phyloP scores from a whole-genome alignment of 768 basidiomycete species.

The Tylopilus vinaceipallidus region DNA sequence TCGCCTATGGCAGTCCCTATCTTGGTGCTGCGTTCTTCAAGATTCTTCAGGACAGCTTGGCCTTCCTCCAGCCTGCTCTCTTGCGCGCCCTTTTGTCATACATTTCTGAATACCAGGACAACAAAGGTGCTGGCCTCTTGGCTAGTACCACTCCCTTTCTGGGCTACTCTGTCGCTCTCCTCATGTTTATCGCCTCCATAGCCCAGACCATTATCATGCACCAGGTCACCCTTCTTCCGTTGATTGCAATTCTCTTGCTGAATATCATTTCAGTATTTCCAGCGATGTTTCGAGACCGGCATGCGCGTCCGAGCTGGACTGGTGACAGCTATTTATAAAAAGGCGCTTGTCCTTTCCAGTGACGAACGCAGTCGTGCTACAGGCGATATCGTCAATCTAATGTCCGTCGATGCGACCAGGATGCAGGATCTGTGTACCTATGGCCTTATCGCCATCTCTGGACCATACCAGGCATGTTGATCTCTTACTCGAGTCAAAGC shows the following conservation, averaged over 20 bases:
- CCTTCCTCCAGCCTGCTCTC: slow-evolving; percentile 86
- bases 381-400: slow-evolving; percentile 93
- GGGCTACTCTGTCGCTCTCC: slow-evolving; percentile 71
- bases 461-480: slow-evolving; percentile 70
- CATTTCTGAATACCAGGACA: slow-evolving; percentile 72
- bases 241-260: not conserved
- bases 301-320: slow-evolving; percentile 95
- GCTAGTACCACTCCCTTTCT: slow-evolving; percentile 42
- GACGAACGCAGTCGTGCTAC: slow-evolving; percentile 79
- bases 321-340: slow-evolving; percentile 81
- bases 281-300: slow-evolving; percentile 77
- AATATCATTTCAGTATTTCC: slow-evolving; percentile 64
- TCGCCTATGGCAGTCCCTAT: slow-evolving; percentile 80
- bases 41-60: slow-evolving; percentile 73
- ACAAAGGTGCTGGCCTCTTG: slow-evolving; percentile 32
- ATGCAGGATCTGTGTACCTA: slow-evolving; percentile 81
- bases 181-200: slow-evolving; percentile 84
- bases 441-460: slow-evolving; percentile 81
- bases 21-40: slow-evolving; percentile 62
- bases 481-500: not conserved
- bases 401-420: slow-evolving; percentile 82
- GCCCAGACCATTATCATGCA: slow-evolving; percentile 77
- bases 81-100: slow-evolving; percentile 77
- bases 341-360: slow-evolving; percentile 82
- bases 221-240: slow-evolving; percentile 45